Base-by-base conservation (phyloP, 352 stramenopile species). In the Globisporangium rhizosaccharum region DNA sequence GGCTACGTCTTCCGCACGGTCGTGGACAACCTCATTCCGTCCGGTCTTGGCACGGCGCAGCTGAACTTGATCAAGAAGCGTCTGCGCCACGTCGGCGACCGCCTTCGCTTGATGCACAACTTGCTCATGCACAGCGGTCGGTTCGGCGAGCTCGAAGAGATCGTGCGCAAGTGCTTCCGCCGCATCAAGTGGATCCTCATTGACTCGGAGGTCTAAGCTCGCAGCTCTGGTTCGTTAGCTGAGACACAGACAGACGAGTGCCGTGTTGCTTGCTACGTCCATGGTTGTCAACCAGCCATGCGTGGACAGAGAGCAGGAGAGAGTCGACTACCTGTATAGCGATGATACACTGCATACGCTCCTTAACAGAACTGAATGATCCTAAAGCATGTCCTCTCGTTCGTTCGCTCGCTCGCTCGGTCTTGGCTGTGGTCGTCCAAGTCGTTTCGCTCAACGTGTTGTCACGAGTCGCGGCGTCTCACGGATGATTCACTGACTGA, bases 111-210 rank as follows among this genome's bases (percentile, higher is more conserved):
- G 53, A 93, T 94, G 78, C 85, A 93, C 67, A 96, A 96, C 71
- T 68, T 94, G 67, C 79, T 96, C 62, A 93, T 94, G 79, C 88
- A 92, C 71, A 92, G 81, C 51, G 82, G 84, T 30, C 83, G 88
- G 44, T 94, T 82, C 63, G 81, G 83, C 30, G 70, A 89, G 45
- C 66, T 96, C 37, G 84, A 94, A 58, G 85, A 95, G 60, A 93
- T 96, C 51, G 85, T 96, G 53, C 86, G 88, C 42, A 96, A 96
- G 70, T 94, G 83, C 75, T 96, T 94, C 72, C 83, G 84, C 59
- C 86, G 88, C 61, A 93, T 96, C 70, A 95, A 94, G 70, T 96
- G 88, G 85, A 96, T 96, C 70, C 73, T 96, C 33, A 93, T 93
- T 62, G 88, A 96, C 60, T 94, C 85, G 36, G 85, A 94, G 65